Base-by-base conservation (phyloP, 345 rosid species). In the Eutrema heterophyllum region DNA sequence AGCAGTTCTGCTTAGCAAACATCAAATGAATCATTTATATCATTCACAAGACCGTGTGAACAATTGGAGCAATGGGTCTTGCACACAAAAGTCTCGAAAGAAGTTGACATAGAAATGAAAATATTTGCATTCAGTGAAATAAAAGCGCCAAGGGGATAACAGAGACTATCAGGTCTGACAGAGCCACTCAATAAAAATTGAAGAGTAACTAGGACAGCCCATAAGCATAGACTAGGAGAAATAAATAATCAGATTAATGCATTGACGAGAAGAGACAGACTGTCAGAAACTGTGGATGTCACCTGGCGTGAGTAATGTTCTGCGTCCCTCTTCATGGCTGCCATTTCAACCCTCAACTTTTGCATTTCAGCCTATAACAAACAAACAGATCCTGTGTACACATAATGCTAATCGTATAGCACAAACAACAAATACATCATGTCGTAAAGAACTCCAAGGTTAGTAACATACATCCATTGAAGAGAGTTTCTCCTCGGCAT, bases 221-320 rank as follows among this genome's bases (percentile, higher is more conserved):
- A n/a, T 68, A n/a, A 14, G 48, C 9, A 45, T 56, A 45, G 18
- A 60, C 33, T 29, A 64, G 14, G 38, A 55, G 39, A 46, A 24
- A 30, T 38, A 67, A 50, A 40, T 35, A 60, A 50, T 26, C 8
- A 56, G 6, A 51, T 21, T 40, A 45, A 49, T 44, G 41, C 64
- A 38, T 65, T 46, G 63, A 61, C 8, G 51, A 72, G 39, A 67
- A 72, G 46, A 27, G 60, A 68, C 74, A 59, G 32, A 30, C 50
- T 57, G 9, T 71, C 39, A 75, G 58, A 76, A 21, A 71, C 56
- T 11, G 67, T 49, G 67, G 55, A 69, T 59, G 48, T 79, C 70
- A 95, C 99, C 94, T 95, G 96, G 38, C 98, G 94, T 55, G 99
- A 95, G 86, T 95, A 95, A 77, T 89, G 99, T 79, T 95, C 99